Base-by-base conservation (phyloP, 176 grass and related monocot species). In the Oryza rufipogon region DNA sequence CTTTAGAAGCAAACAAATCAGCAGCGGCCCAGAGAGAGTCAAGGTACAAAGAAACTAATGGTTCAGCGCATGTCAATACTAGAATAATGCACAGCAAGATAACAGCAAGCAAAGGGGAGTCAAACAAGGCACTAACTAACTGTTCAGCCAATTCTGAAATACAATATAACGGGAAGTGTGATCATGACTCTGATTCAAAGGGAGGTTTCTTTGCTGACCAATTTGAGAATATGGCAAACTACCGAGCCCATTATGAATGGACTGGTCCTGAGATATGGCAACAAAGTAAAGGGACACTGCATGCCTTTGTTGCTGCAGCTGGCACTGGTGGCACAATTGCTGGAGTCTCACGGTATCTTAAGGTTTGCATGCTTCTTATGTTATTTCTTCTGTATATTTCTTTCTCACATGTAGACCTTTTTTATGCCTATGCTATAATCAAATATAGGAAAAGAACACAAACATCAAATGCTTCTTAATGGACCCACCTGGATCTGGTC, bases 211-310 rank as follows among this genome's bases (percentile, higher is more conserved):
- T 99, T 87, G 96, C 96, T 71, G 96, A 96, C 75, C 93, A 99
- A 69, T 99, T 99, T 82, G 96, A 99, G 88, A 99, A 96, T 80
- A 46, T 96, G 87, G 96, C 91, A 81, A 99, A 99, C 70, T 96
- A 90, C 70, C 83, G 86, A 74, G 93, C 93, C 39, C 96, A 99
- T 84, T 96, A 92, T 86, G 93, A 92, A 68, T 94, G 91, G 89
- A 99, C 96, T 78, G 96, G 96, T 85, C 96, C 89, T 84, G 96
- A 96, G 81, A 99, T 99, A 87, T 94, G 93, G 91, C 78, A 95
- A 25, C 96, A 99, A 77, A 99, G 89, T 71, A 33, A 86, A 76
- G 93, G 87, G 61, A 84, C 68, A 15, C 45, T 94, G 26, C 81
- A 99, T 87, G 96, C 93, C 66, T 99, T 99, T 69, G 87, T 96